Percentiles rank a stretch among this genome's conserved stretches.
Conservation (phyloP, 2,329 filamentous ascomycete species). For the Cercospora sp. region DNA sequence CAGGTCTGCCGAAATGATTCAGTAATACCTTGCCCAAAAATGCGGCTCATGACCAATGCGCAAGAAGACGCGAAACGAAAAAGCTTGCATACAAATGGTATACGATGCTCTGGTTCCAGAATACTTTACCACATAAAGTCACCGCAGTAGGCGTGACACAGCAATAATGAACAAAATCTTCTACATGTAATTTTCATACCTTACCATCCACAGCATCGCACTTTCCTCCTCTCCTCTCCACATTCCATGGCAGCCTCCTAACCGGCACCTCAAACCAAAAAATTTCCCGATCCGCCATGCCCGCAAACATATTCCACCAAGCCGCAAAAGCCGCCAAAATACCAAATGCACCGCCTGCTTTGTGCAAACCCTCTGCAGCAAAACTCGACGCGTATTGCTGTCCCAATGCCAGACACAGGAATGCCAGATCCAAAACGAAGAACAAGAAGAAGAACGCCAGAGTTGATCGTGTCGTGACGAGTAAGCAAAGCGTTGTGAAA, state of each 20-base stretch:
- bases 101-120: not conserved
- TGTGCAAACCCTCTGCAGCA: constrained; percentile 46
- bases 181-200: not conserved
- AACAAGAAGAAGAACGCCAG: constrained; percentile 77
- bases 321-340: constrained; percentile 76
- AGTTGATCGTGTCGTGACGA: constrained; percentile 75
- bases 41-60: no score
- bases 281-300: constrained; percentile 56
- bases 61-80: no score
- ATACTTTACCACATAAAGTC: not conserved
- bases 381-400: constrained; percentile 37
- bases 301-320: constrained; percentile 81
- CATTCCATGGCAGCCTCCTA: constrained; percentile 42
- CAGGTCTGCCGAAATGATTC: not conserved
- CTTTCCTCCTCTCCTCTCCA: not conserved
- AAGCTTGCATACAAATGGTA: not conserved
- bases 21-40: not conserved
- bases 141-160: not conserved
- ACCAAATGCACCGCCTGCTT: constrained; percentile 77
- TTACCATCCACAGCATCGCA: not conserved
- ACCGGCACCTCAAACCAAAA: constrained; percentile 37
- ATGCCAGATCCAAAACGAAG: constrained; percentile 71
- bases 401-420: constrained; percentile 63
- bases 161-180: no score
- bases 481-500: constrained; percentile 72